Percentiles rank a stretch among this genome's conserved stretches.
These are phyloP conservation scores for Arthroderma sp. DNA, from an alignment of 2,329 filamentous ascomycete genomes.

Conservation along the genomic window DNA sequence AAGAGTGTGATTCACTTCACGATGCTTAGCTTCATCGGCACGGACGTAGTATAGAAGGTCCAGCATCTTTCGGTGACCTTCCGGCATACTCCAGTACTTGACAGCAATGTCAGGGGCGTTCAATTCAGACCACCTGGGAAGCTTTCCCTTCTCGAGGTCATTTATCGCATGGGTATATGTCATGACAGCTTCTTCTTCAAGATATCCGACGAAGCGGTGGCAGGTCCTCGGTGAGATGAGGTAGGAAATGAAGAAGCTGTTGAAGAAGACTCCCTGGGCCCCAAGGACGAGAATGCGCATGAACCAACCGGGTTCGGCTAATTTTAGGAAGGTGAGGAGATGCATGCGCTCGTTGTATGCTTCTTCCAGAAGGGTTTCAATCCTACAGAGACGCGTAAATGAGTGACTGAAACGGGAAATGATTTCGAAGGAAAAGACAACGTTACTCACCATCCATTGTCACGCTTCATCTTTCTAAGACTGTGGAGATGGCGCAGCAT, in stretches of 20 bases:
- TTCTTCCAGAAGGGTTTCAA: slow-evolving; percentile 81
- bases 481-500: slow-evolving; percentile 80
- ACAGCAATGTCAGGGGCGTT: slow-evolving; percentile 77
- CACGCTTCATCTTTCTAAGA: slow-evolving; percentile 21
- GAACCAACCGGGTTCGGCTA: slow-evolving; percentile 73
- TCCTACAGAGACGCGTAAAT: slow-evolving; percentile 38
- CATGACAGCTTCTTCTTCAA: slow-evolving; percentile 92
- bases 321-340: slow-evolving; percentile 80
- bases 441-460: slow-evolving; percentile 57
- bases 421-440: background rate
- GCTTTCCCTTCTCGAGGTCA: slow-evolving; percentile 71
- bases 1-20: slow-evolving; percentile 92
- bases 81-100: slow-evolving; percentile 88
- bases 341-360: slow-evolving; percentile 93
- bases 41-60: slow-evolving; percentile 81
- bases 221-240: slow-evolving; percentile 74
- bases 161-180: slow-evolving; percentile 84
- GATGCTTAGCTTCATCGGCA: slow-evolving; percentile 77
- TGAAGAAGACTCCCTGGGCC: slow-evolving; percentile 94
- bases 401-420: background rate
- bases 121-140: slow-evolving; percentile 71
- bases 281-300: slow-evolving; percentile 87
- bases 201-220: slow-evolving; percentile 90
- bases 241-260: slow-evolving; percentile 79
- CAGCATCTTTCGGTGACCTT: slow-evolving; percentile 66